Conservation (phyloP, 2,329 filamentous ascomycete species). For the Colletotrichum sp. region DNA sequence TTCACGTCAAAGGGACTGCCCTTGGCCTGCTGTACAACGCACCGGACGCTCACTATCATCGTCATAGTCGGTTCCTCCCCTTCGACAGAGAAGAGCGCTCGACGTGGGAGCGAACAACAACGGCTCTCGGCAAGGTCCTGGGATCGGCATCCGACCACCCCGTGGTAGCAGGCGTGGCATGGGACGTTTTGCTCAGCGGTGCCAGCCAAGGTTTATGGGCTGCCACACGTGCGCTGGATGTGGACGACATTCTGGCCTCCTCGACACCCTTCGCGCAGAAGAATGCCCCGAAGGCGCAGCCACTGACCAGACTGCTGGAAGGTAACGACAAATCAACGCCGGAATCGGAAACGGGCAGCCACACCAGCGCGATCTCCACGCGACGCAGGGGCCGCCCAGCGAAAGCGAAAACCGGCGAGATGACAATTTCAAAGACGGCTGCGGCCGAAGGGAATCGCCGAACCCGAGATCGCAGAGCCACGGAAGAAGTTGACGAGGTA, state of each 20-base stretch:
- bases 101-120: slow-evolving; percentile 49
- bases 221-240: slow-evolving; percentile 56
- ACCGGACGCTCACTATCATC: slow-evolving; percentile 52
- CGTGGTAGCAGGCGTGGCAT: slow-evolving; percentile 59
- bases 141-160: slow-evolving; percentile 62
- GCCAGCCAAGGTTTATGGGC: slow-evolving; percentile 62
- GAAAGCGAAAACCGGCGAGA: background rate
- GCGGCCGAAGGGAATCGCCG: slow-evolving; percentile 22
- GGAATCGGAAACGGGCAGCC: background rate
- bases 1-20: slow-evolving; percentile 51
- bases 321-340: background rate
- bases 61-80: slow-evolving; percentile 50
- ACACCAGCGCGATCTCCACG: background rate
- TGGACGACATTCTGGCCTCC: slow-evolving; percentile 50
- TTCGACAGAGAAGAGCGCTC: slow-evolving; percentile 50
- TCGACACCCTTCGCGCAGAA: slow-evolving; percentile 35
- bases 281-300: background rate
- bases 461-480: slow-evolving; percentile 30
- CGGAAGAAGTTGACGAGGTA: slow-evolving; percentile 26
- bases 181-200: slow-evolving; percentile 63
- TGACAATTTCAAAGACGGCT: background rate
- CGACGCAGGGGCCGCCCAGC: slow-evolving; percentile 1
- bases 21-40: slow-evolving; percentile 50
- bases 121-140: slow-evolving; percentile 49
- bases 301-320: background rate